Conservation (phyloP, 192 early-diverging fungal genomes). For the Coemansia sp. region DNA sequence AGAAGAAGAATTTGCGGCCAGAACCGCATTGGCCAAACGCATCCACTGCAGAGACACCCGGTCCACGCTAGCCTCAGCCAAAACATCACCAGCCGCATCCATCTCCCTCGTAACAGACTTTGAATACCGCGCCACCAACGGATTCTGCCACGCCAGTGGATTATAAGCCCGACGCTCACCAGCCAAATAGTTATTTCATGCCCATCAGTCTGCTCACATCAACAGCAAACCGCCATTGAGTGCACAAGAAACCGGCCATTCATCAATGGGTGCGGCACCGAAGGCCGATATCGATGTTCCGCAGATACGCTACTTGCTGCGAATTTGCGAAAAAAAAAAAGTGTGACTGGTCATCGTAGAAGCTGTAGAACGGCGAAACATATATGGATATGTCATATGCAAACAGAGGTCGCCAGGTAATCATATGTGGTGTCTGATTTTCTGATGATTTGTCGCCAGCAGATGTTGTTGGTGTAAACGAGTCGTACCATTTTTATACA, state of each 20-base stretch:
- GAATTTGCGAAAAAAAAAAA: conserved; percentile 3
- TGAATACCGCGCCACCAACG: neutral
- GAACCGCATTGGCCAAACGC: neutral
- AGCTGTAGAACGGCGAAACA: conserved; percentile 8
- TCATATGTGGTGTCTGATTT: neutral
- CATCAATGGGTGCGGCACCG: conserved; percentile 13
- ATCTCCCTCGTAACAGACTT: neutral
- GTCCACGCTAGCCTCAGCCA: neutral
- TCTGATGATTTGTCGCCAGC: neutral
- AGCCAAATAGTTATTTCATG: conserved; percentile 11
- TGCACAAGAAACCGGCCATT: conserved; percentile 5
- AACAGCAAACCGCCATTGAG: neutral
- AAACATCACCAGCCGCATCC: neutral
- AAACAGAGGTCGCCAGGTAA: conserved; percentile 10
- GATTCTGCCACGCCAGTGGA: conserved; percentile 11
- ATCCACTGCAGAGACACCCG: conserved; percentile 18
- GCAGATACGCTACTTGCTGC: conserved; percentile 2
- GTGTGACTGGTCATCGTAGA: conserved; percentile 19
- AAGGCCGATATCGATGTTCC: neutral
- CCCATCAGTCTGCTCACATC: conserved; percentile 10
- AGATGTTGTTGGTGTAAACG: neutral
- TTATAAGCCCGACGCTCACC: conserved; percentile 15
- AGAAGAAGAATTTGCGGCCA: neutral
- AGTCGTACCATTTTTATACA: neutral
- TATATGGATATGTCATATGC: conserved; percentile 9